Percentiles rank a stretch among this genome's conserved stretches.
phyloP scores from a whole-genome alignment of 2,329 filamentous ascomycete species.

The Parafenestella ontariensis region DNA sequence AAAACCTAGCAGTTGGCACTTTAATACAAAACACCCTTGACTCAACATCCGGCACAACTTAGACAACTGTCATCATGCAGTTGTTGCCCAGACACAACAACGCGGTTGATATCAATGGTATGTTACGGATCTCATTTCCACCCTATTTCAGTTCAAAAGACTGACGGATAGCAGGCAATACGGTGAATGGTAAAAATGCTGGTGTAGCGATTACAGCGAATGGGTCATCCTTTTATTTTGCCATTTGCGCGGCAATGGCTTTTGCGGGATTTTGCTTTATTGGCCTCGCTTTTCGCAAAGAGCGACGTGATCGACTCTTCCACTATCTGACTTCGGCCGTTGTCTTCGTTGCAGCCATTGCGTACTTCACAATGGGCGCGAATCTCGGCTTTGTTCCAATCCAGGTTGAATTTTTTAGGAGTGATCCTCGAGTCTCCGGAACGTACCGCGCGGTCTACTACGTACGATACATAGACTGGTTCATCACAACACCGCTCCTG shows the following conservation, averaged over 20 bases:
- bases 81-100: slow-evolving; percentile 17
- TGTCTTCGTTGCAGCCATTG: slow-evolving; percentile 65
- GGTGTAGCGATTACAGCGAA: slow-evolving; percentile 65
- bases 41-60: neutral
- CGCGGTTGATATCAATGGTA: slow-evolving; percentile 32
- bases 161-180: slow-evolving; percentile 29
- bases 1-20: too few species aligned
- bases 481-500: slow-evolving; percentile 69
- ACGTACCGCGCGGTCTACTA: slow-evolving; percentile 70
- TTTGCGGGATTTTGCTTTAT: slow-evolving; percentile 62
- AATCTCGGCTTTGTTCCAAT: slow-evolving; percentile 70
- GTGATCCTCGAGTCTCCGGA: slow-evolving; percentile 55
- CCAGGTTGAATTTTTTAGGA: slow-evolving; percentile 64
- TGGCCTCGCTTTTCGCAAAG: slow-evolving; percentile 60
- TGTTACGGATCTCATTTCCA: too few species aligned
- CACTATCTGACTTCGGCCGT: slow-evolving; percentile 69
- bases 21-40: neutral
- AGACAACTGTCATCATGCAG: neutral
- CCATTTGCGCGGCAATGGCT: slow-evolving; percentile 67
- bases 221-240: slow-evolving; percentile 70
- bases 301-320: slow-evolving; percentile 64
- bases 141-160: too few species aligned
- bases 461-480: slow-evolving; percentile 70
- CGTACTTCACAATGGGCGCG: slow-evolving; percentile 72
- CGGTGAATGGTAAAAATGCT: slow-evolving; percentile 55